A percentile compares a stretch with the other conserved stretches of the same genome.
These are phyloP conservation scores for Talaromyces sp. DNA, from an alignment of 2,329 filamentous ascomycete genomes.

Conservation along the genomic window DNA sequence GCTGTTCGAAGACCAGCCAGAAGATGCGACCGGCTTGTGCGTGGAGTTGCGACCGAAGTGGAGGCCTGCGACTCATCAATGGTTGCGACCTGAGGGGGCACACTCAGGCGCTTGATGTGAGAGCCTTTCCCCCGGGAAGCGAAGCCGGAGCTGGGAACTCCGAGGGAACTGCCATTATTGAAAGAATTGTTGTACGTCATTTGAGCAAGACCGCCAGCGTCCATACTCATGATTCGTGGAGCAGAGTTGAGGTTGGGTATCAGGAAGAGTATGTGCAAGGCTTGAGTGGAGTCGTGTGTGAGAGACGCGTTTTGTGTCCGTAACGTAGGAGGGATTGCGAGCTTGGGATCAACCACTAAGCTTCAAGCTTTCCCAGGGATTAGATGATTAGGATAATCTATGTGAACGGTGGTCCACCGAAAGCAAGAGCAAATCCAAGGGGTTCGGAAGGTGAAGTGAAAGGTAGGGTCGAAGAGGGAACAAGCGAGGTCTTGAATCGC, in stretches of 20 bases:
- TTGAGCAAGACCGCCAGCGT: conserved; percentile 99
- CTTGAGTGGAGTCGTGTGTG: conserved; percentile 5
- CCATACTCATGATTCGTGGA: conserved; percentile 57
- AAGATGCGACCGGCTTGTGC: conserved; percentile 92
- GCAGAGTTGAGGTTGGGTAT: conserved; percentile 14
- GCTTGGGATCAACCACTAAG: conserved; percentile 34
- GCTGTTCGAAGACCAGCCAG: conserved; percentile 91
- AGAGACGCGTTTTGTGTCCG: conserved; percentile 14
- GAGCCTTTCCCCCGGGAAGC: conserved; percentile 83
- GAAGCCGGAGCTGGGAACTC: conserved; percentile 77
- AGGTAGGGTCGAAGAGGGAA: not conserved
- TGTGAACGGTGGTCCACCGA: conserved; percentile 16
- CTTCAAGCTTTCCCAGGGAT: conserved; percentile 27
- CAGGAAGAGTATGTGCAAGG: conserved; percentile 35
- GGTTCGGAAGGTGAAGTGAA: conserved; percentile 3
- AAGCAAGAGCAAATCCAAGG: conserved; percentile 8
- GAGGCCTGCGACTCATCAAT: conserved; percentile 67
- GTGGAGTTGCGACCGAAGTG: conserved; percentile 75
- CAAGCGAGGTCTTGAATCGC: conserved; percentile 13
- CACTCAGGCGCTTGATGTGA: conserved; percentile 82
- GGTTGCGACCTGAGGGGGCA: conserved; percentile 74
- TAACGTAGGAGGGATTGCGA: conserved; percentile 15
- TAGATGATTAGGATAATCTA: conserved; percentile 36
- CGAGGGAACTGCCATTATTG: conserved; percentile 67
- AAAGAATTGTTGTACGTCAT: conserved; percentile 88